Percentiles rank a stretch among this genome's conserved stretches.
These are phyloP conservation scores for Fusarium pseudograminearum DNA, from an alignment of 2,329 filamentous ascomycete genomes.

Conservation along the genomic window DNA sequence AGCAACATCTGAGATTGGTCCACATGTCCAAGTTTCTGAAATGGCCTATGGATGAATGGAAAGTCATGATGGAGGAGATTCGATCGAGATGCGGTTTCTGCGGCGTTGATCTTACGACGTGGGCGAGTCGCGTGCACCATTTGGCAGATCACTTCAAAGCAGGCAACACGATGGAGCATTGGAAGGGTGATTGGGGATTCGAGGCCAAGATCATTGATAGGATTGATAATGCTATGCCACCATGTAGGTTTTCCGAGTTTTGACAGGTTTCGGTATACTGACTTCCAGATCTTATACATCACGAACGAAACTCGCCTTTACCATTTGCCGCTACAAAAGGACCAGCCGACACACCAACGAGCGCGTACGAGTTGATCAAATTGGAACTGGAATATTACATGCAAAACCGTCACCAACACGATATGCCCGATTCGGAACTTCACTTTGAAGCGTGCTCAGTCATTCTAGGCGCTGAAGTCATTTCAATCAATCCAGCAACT, in stretches of 20 bases:
- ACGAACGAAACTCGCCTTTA: conserved; percentile 37
- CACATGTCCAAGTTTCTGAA: conserved; percentile 56
- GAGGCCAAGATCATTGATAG: conserved; percentile 53
- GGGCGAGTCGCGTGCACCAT: conserved; percentile 54
- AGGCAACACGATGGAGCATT: conserved; percentile 57
- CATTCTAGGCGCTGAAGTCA: conserved; percentile 31
- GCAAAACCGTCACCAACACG: conserved; percentile 22
- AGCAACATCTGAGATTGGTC: conserved; percentile 56
- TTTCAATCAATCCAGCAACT: conserved; percentile 25
- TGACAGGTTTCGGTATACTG: background rate
- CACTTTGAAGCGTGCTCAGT: conserved; percentile 39
- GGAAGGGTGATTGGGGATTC: conserved; percentile 60
- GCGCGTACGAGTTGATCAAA: conserved; percentile 39
- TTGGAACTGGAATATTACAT: conserved; percentile 39
- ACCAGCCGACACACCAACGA: conserved; percentile 38
- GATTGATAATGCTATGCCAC: conserved; percentile 58
- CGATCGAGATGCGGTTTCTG: conserved; percentile 58
- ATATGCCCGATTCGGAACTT: conserved; percentile 27
- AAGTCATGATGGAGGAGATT: conserved; percentile 53
- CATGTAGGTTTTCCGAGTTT: conserved; percentile 48
- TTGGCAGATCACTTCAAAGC: conserved; percentile 58
- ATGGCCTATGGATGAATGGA: conserved; percentile 52
- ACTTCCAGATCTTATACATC: conserved; percentile 40
- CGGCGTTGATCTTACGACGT: conserved; percentile 52
- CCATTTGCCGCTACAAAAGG: conserved; percentile 38